A percentile compares a stretch with the other conserved stretches of the same genome.
These are phyloP conservation scores for Trametes cingulata DNA, from an alignment of 768 basidiomycete species.

Conservation along the genomic window DNA sequence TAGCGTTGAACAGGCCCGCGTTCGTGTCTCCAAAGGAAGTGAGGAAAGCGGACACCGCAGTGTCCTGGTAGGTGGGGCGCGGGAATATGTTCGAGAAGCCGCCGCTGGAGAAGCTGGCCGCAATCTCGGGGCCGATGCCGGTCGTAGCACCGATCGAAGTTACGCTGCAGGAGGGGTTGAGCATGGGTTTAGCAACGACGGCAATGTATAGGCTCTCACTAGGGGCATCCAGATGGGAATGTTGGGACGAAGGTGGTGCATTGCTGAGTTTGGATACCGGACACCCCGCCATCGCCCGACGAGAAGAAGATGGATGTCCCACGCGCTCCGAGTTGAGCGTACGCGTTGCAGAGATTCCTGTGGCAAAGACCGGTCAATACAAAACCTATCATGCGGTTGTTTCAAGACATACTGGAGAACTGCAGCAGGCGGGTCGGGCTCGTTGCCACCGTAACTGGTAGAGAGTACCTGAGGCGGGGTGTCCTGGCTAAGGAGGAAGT, in stretches of 20 bases:
- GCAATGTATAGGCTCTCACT: constrained; percentile 22
- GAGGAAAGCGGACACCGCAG: constrained; percentile 40
- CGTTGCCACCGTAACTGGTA: constrained; percentile 38
- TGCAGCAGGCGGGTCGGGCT: constrained; percentile 23
- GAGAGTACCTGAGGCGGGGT: constrained; percentile 34
- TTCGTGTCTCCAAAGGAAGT: constrained; percentile 31
- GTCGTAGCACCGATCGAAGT: constrained; percentile 40
- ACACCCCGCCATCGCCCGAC: constrained; percentile 41
- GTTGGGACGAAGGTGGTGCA: constrained; percentile 37
- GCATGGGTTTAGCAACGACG: background rate
- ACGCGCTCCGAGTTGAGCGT: constrained; percentile 37
- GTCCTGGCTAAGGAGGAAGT: constrained; percentile 27
- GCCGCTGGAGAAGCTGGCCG: constrained; percentile 36
- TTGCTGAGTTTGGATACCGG: constrained; percentile 27
- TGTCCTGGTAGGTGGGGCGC: constrained; percentile 39
- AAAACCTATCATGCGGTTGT: background rate
- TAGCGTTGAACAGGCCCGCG: constrained; percentile 33
- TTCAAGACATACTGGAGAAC: constrained; percentile 28
- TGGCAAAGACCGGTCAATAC: background rate
- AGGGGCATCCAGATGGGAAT: constrained; percentile 40
- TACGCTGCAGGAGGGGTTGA: constrained; percentile 24
- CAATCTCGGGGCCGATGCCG: constrained; percentile 31
- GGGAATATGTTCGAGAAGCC: constrained; percentile 39
- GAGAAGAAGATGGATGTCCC: constrained; percentile 39
- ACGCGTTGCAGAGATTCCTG: constrained; percentile 37